Percentiles rank a stretch among this genome's conserved stretches.
phyloP scores from a whole-genome alignment of 2,329 filamentous ascomycete species.

The Microcyclospora tardicrescens region DNA sequence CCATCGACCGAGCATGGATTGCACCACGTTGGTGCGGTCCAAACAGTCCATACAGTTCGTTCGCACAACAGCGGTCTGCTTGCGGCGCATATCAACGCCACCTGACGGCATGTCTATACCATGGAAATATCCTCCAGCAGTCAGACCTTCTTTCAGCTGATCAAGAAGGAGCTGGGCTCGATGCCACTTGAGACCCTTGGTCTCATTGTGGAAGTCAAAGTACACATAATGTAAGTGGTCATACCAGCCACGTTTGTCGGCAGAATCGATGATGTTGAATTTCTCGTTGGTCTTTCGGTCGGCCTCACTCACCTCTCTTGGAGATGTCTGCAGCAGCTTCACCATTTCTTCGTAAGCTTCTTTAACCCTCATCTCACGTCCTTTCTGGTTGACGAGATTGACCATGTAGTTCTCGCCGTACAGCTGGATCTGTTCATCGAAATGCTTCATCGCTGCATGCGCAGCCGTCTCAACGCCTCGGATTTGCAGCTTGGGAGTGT shows the following conservation, averaged over 20 bases:
- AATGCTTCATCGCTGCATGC: slow-evolving; percentile 70
- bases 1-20: slow-evolving; percentile 89
- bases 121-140: slow-evolving; percentile 80
- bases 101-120: slow-evolving; percentile 75
- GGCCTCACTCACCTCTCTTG: slow-evolving; percentile 49
- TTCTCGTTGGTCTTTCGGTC: slow-evolving; percentile 60
- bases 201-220: slow-evolving; percentile 97
- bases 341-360: slow-evolving; percentile 89
- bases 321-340: slow-evolving; percentile 51
- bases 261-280: slow-evolving; percentile 61
- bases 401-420: slow-evolving; percentile 97
- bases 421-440: slow-evolving; percentile 80
- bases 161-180: slow-evolving; percentile 79
- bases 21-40: slow-evolving; percentile 93
- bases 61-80: slow-evolving; percentile 80
- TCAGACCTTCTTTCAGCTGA: slow-evolving; percentile 61
- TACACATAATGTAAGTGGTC: slow-evolving; percentile 92
- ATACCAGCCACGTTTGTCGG: slow-evolving; percentile 48
- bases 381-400: slow-evolving; percentile 93
- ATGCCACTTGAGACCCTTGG: slow-evolving; percentile 88
- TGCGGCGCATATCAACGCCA: slow-evolving; percentile 63
- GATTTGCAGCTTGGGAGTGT: slow-evolving; percentile 81
- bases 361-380: slow-evolving; percentile 79
- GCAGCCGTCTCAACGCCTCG: slow-evolving; percentile 70
- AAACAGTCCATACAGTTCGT: slow-evolving; percentile 99